phyloP scores from a whole-genome alignment of 208 protist species.

The Wallacemonas sp. region DNA sequence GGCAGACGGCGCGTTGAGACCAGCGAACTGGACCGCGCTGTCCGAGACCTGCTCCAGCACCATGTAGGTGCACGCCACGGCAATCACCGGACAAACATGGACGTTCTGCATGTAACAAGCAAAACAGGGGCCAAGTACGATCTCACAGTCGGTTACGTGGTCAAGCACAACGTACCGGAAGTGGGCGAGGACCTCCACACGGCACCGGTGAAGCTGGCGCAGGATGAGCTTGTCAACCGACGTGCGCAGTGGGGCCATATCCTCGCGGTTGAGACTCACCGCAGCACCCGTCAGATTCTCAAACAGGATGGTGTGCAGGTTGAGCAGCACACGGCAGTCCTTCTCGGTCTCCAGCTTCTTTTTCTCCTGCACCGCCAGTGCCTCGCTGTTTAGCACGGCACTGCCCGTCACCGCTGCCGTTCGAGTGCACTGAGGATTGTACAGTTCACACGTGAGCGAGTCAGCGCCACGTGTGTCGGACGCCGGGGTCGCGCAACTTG shows the following conservation, averaged over 20 bases:
- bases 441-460: slow-evolving; percentile 2
- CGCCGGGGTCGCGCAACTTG: background rate
- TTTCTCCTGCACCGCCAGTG: background rate
- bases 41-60: slow-evolving; percentile 19
- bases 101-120: slow-evolving; percentile 45
- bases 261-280: slow-evolving; percentile 30
- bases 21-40: slow-evolving; percentile 20
- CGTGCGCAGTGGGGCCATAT: slow-evolving; percentile 23
- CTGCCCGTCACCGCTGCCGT: background rate
- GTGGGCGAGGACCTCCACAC: slow-evolving; percentile 37
- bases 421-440: background rate
- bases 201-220: slow-evolving; percentile 45
- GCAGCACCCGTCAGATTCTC: slow-evolving; percentile 17
- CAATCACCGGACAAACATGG: slow-evolving; percentile 30
- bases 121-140: slow-evolving; percentile 62
- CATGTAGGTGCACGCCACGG: slow-evolving; percentile 33
- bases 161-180: slow-evolving; percentile 62
- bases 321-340: slow-evolving; percentile 17
- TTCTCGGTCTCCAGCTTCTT: background rate
- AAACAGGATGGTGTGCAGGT: slow-evolving; percentile 44
- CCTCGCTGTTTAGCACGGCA: background rate
- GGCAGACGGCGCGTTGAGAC: slow-evolving; percentile 1
- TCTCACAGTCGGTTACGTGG: slow-evolving; percentile 38
- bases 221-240: slow-evolving; percentile 55
- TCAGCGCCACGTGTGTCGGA: background rate